Evolutionary conservation across 306 rosid genomes (phyloP).

Genomic region (Lagenaria siceraria): DNA sequence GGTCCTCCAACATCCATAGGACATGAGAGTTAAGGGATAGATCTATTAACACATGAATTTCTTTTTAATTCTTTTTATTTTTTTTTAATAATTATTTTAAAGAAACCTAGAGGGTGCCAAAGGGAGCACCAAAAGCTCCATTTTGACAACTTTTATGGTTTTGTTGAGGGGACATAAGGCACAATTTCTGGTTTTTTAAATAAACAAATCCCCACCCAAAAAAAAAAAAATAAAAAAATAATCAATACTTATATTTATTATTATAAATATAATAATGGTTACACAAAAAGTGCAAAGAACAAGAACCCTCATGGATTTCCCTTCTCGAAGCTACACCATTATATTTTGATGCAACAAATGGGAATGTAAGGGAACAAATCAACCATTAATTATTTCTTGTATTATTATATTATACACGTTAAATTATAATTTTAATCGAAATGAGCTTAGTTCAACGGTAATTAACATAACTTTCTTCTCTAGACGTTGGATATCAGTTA

Average conservation of each 20-base stretch:
- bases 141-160: conserved; percentile 42
- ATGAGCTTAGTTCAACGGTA: too few relatives aligned
- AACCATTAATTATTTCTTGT: background rate
- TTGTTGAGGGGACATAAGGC: conserved; percentile 49
- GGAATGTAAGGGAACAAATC: background rate
- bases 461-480: too few relatives aligned
- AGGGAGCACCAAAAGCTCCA: conserved; percentile 22
- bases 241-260: background rate
- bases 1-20: conserved; percentile 10
- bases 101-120: conserved; percentile 21
- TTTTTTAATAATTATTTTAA: conserved; percentile 3
- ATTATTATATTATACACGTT: too few relatives aligned
- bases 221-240: conserved; percentile 11
- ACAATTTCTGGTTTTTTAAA: conserved; percentile 24
- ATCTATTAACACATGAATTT: conserved; percentile 3
- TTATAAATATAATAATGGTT: background rate
- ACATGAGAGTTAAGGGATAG: conserved; percentile 19
- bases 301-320: conserved; percentile 15
- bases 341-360: background rate
- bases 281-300: background rate
- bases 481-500: too few relatives aligned
- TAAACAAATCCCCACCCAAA: background rate
- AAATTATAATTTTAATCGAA: too few relatives aligned
- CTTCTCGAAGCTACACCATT: conserved; percentile 11
- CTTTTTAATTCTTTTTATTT: too few relatives aligned